Evolutionary conservation across 768 basidiomycete species (phyloP), one percentile per base, ranked within the genome.

Genomic region (Podaxis sp.): DNA sequence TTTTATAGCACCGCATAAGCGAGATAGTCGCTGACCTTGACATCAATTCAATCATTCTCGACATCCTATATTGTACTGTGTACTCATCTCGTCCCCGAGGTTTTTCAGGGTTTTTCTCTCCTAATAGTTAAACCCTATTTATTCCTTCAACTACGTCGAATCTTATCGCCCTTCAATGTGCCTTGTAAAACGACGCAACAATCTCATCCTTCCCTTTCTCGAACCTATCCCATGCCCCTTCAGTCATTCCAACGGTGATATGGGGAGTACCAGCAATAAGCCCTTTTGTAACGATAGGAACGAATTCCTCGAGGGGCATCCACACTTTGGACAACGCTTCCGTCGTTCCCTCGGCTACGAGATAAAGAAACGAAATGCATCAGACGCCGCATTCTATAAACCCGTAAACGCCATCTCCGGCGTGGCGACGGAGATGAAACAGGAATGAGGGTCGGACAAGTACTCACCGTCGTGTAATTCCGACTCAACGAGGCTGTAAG

Each of bases 401-500:
- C 55, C 53, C 57, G 20, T 46, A 57, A n/a, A 33, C 33, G 33
- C 33, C 20, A 20, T 7, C 44, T 20, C 44, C 40, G 40, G 13
- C 15, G 40, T 17, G 17, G 4, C 33, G 33, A 17, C 15, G 7
- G 44, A 17, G 15, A 17, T 46, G 20, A 36, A 22, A 30, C 17
- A 30, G 30, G 44, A 55, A 38, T 30, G 48, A 64, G 24, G 40
- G n/a, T 26, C 30, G 10, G 26, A n/a, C 20, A 41, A 61, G 30
- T 28, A 68, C 80, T 66, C 66, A 84, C 85, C 76, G 65, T 86
- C 85, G 66, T 88, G 85, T 33, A 87, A 73, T 66, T 87, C 86
- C 2, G 84, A 86, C 71, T 87, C 86, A 8, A 85, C 83, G 8
- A 87, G 75, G 11, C 84, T 86, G 58, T 10, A 20, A 46, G 24